Conservation (phyloP, 352 stramenopile species). For the Phytophthora tentaculata region DNA sequence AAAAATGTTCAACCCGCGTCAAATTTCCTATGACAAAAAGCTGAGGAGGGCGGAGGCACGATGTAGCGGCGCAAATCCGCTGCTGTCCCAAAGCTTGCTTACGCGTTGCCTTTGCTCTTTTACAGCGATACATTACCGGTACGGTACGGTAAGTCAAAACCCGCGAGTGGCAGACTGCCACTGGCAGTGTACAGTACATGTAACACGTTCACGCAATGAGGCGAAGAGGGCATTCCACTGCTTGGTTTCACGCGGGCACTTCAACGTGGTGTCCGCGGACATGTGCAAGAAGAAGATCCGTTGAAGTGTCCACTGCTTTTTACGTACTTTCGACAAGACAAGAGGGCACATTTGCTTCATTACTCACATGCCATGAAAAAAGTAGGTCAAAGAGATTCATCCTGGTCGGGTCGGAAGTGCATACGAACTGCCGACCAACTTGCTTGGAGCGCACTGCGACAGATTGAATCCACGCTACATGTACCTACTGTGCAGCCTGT, state of each 20-base stretch:
- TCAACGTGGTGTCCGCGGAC: slow-evolving; percentile 10
- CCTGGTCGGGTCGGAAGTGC: too few species aligned
- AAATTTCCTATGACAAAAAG: not conserved
- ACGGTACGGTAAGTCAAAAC: too few species aligned
- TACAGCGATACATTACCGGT: not conserved
- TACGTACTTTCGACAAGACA: slow-evolving; percentile 26
- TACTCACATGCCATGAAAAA: slow-evolving; percentile 16
- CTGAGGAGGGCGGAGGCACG: slow-evolving; percentile 19
- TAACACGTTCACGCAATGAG: slow-evolving; percentile 13
- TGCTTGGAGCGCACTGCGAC: too few species aligned
- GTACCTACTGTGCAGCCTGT: too few species aligned
- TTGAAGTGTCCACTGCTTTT: slow-evolving; percentile 13
- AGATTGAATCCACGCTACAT: too few species aligned
- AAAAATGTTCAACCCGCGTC: not conserved
- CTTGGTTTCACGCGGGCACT: slow-evolving; percentile 19
- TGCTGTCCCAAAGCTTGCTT: not conserved
- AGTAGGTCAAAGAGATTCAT: not conserved
- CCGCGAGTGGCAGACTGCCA: slow-evolving; percentile 2
- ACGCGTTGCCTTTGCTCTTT: not conserved
- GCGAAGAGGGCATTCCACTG: slow-evolving; percentile 5
- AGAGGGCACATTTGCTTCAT: slow-evolving; percentile 23
- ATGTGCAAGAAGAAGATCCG: not conserved
- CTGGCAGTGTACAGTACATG: too few species aligned
- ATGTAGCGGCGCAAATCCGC: slow-evolving; percentile 24
- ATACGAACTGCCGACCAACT: too few species aligned